These are phyloP conservation scores for Cornus controversa DNA, from an alignment of 148 eudicot species.

Conservation along the genomic window DNA sequence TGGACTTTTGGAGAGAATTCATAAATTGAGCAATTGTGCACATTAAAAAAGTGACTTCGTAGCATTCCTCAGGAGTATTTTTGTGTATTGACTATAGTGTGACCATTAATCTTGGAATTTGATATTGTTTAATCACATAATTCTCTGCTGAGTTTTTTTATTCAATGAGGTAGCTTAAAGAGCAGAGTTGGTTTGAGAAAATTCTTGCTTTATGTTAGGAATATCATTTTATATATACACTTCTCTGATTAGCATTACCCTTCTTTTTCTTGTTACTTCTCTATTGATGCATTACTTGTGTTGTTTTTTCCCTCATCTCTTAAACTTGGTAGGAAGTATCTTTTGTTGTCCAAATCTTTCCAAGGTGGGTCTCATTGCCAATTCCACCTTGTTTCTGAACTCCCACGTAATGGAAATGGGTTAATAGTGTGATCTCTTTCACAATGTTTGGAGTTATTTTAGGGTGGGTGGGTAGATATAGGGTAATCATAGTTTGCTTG, in stretches of 20 bases:
- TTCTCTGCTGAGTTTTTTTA: not conserved
- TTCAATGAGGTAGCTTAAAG: not conserved
- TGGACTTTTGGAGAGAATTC: not conserved
- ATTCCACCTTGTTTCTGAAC: not conserved
- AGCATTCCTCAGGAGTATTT: not conserved
- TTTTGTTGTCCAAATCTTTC: not conserved
- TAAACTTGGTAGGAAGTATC: not conserved
- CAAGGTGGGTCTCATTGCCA: not conserved
- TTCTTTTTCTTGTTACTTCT: not conserved
- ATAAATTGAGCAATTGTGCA: not conserved
- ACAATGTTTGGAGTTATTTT: not conserved
- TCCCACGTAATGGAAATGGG: not conserved
- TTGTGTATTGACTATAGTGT: not conserved
- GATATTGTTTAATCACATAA: not conserved
- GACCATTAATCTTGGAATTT: not conserved
- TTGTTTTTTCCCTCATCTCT: not conserved
- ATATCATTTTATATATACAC: too few species aligned
- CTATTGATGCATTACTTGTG: not conserved
- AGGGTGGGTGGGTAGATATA: not conserved
- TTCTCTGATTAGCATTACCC: not conserved
- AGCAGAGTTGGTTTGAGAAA: not conserved
- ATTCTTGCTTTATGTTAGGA: not conserved
- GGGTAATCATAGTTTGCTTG: not conserved
- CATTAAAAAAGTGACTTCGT: not conserved
- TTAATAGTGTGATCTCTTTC: not conserved